Conservation (phyloP, 768 basidiomycete species). For the Calocybe cyanea region DNA sequence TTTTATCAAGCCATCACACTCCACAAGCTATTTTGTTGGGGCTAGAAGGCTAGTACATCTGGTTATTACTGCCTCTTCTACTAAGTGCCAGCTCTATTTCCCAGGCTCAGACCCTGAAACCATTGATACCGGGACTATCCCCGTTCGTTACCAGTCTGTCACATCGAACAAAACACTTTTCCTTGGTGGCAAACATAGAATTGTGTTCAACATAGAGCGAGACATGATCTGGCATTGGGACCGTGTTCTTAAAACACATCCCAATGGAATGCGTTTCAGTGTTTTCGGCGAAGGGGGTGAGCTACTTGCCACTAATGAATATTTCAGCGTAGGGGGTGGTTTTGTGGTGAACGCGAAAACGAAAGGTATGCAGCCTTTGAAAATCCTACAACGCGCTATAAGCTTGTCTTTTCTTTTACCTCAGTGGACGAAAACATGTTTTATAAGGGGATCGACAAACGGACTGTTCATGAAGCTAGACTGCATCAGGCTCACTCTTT, state of each 20-base stretch:
- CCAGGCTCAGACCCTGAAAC: conserved; percentile 87
- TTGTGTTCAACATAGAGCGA: conserved; percentile 80
- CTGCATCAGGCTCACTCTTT: conserved; percentile 59
- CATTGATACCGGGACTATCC: conserved; percentile 82
- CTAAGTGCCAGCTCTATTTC: conserved; percentile 1
- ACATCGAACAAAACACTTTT: conserved; percentile 59
- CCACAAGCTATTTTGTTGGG: conserved; percentile 85
- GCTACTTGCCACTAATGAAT: conserved; percentile 90
- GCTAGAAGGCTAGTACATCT: conserved; percentile 55
- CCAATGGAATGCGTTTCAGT: conserved; percentile 92
- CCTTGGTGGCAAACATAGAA: conserved; percentile 70
- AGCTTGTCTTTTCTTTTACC: conserved; percentile 1
- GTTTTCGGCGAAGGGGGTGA: conserved; percentile 80
- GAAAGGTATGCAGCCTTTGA: conserved; percentile 47
- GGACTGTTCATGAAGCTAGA: conserved; percentile 73
- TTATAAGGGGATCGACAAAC: conserved; percentile 89
- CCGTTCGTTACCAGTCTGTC: conserved; percentile 70
- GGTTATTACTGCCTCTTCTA: neutral
- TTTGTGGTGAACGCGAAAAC: conserved; percentile 96
- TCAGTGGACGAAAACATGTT: conserved; percentile 90
- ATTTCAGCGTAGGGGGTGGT: conserved; percentile 91
- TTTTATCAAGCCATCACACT: conserved; percentile 59
- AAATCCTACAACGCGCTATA: too few species aligned
- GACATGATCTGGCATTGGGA: conserved; percentile 96
- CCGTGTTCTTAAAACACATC: conserved; percentile 82